Percentiles rank a stretch among this genome's conserved stretches.
Conservation (phyloP, 2,329 filamentous ascomycete species). For the Amylocarpus encephaloides region DNA sequence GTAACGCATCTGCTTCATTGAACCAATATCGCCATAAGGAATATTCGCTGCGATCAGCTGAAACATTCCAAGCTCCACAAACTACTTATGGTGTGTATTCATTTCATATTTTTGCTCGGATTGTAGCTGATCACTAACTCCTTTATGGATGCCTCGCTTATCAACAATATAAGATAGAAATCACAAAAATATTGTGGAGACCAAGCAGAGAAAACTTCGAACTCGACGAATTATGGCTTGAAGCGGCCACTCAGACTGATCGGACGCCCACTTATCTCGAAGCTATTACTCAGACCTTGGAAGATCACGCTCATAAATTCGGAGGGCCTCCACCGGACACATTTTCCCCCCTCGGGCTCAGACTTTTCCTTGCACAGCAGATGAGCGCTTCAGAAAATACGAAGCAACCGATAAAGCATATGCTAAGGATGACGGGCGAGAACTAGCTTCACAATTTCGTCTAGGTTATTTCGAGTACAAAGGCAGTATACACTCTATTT, state of each 20-base stretch:
- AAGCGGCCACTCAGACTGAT: not conserved
- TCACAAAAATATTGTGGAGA: not conserved
- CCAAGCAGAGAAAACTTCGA: not conserved
- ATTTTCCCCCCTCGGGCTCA: not conserved
- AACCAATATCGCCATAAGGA: not conserved
- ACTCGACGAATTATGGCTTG: not conserved
- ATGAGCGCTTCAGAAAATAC: not conserved
- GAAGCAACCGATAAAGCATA: not conserved
- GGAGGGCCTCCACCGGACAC: too few species aligned
- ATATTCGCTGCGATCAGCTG: not conserved
- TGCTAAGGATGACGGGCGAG: not conserved
- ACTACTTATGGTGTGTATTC: not conserved
- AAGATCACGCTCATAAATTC: too few species aligned
- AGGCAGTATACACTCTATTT: too few species aligned
- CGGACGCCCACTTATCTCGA: not conserved
- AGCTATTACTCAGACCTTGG: too few species aligned
- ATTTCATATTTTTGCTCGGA: not conserved
- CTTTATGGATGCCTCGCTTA: not conserved
- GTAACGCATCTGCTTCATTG: not conserved
- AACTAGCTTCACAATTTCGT: too few species aligned
- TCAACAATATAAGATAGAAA: not conserved
- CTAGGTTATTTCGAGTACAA: too few species aligned
- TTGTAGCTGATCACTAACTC: not conserved
- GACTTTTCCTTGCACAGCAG: not conserved
- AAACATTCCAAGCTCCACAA: not conserved